Percentiles rank a stretch among this genome's conserved stretches.
Evolutionary conservation across 2,329 filamentous ascomycete species (phyloP).

Genomic region (Sordariomycetes sp.): DNA sequence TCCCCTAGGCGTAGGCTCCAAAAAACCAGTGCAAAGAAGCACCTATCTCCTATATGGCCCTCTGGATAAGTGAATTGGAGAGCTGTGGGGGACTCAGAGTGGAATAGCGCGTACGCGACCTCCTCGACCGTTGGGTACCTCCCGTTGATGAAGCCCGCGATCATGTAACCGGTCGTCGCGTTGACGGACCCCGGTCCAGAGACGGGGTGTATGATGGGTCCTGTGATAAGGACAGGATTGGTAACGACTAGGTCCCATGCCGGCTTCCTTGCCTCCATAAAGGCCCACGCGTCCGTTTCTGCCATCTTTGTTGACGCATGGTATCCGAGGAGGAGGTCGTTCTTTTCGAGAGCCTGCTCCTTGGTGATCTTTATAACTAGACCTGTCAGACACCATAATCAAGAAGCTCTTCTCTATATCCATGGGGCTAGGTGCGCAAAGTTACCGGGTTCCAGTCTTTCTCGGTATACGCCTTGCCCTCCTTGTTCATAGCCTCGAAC

Average conservation of each 20-base stretch:
- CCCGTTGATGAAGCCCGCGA: not conserved
- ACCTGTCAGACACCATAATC: slow-evolving; percentile 17
- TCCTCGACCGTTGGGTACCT: not conserved
- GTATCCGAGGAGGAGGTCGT: slow-evolving; percentile 20
- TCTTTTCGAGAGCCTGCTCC: not conserved
- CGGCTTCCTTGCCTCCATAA: slow-evolving; percentile 19
- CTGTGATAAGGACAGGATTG: slow-evolving; percentile 29
- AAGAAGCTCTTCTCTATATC: slow-evolving; percentile 27
- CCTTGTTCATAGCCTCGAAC: slow-evolving; percentile 28
- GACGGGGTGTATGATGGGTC: slow-evolving; percentile 25
- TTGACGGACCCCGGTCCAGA: slow-evolving; percentile 5
- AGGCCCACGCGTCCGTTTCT: slow-evolving; percentile 19
- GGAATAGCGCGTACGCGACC: not conserved
- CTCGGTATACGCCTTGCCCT: slow-evolving; percentile 33
- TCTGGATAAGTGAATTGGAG: not conserved
- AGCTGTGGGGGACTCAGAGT: slow-evolving; percentile 5
- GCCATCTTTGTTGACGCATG: slow-evolving; percentile 19
- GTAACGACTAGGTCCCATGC: slow-evolving; percentile 27
- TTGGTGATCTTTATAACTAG: not conserved
- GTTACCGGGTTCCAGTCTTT: slow-evolving; percentile 45
- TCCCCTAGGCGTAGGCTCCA: not conserved
- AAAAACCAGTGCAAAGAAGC: not conserved
- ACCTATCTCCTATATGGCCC: not conserved
- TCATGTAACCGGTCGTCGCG: not conserved
- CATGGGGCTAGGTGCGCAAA: slow-evolving; percentile 1